Evolutionary conservation across 495 filamentous ascomycete genomes (phyloP).

Genomic region (Aspergillus nidulans): DNA sequence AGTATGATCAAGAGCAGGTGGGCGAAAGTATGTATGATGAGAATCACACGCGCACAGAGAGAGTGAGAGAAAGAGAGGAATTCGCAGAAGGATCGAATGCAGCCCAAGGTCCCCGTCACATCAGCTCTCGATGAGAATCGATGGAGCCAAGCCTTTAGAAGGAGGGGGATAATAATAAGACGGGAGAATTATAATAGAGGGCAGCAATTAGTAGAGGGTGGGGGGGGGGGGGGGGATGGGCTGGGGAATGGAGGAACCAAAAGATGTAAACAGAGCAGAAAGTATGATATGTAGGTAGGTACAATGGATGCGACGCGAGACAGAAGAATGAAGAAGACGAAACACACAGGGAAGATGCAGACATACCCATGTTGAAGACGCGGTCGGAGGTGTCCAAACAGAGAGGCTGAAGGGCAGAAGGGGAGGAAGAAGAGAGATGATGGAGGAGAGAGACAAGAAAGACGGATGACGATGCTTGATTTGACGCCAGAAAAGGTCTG

Average conservation of each 20-base stretch:
- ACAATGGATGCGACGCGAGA: not conserved
- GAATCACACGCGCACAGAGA: too few species aligned
- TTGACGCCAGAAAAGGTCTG: not conserved
- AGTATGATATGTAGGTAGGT: not conserved
- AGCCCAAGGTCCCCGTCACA: constrained; percentile 4
- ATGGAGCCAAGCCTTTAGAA: constrained; percentile 17
- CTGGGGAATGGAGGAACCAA: constrained; percentile 14
- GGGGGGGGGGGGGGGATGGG: constrained; percentile 5
- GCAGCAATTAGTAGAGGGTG: not conserved
- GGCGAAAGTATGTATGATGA: not conserved
- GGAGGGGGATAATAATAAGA: constrained; percentile 12
- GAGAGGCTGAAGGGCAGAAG: constrained; percentile 2
- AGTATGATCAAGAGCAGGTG: not conserved
- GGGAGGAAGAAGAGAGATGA: not conserved
- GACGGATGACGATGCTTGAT: constrained; percentile 5
- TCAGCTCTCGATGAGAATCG: not conserved
- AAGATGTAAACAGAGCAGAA: constrained; percentile 8
- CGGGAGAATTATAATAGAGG: constrained; percentile 7
- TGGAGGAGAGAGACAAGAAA: not conserved
- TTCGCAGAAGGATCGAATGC: not conserved
- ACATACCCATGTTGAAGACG: constrained; percentile 29
- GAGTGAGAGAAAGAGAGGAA: not conserved
- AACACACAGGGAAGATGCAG: constrained; percentile 5
- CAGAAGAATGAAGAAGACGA: not conserved
- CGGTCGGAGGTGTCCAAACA: not conserved